Conservation (phyloP, 2,329 filamentous ascomycete species). For the Nemania sp. region DNA sequence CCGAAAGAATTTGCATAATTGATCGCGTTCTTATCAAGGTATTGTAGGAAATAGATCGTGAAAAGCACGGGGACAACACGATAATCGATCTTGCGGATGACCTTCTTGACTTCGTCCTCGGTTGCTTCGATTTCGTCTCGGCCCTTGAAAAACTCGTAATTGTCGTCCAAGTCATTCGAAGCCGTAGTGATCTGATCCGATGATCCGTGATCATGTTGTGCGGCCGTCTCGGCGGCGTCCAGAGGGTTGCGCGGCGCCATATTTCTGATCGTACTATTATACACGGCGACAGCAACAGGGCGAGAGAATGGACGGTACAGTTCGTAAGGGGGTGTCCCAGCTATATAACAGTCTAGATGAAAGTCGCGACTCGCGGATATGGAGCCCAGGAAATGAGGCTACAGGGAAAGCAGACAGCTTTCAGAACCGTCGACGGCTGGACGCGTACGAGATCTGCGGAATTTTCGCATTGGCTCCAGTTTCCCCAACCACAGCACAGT, state of each 20-base stretch:
- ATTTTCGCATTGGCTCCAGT: background rate
- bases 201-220: background rate
- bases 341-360: constrained; percentile 18
- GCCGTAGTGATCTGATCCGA: constrained; percentile 25
- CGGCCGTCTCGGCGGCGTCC: constrained; percentile 11
- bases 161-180: constrained; percentile 38
- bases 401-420: constrained; percentile 3
- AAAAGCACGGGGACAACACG: constrained; percentile 39
- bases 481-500: constrained; percentile 2
- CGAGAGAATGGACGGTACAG: background rate
- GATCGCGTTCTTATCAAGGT: constrained; percentile 48
- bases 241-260: constrained; percentile 22
- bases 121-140: constrained; percentile 31
- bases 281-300: background rate
- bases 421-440: background rate
- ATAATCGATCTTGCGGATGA: constrained; percentile 40
- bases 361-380: background rate
- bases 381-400: constrained; percentile 3
- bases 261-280: constrained; percentile 5
- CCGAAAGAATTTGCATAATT: constrained; percentile 56
- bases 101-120: constrained; percentile 35
- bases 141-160: constrained; percentile 38
- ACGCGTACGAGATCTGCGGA: constrained; percentile 4
- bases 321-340: background rate
- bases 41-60: constrained; percentile 41